phyloP scores from a whole-genome alignment of 1,284 basidiomycete genomes.

The Lignosus rhinocerotis region DNA sequence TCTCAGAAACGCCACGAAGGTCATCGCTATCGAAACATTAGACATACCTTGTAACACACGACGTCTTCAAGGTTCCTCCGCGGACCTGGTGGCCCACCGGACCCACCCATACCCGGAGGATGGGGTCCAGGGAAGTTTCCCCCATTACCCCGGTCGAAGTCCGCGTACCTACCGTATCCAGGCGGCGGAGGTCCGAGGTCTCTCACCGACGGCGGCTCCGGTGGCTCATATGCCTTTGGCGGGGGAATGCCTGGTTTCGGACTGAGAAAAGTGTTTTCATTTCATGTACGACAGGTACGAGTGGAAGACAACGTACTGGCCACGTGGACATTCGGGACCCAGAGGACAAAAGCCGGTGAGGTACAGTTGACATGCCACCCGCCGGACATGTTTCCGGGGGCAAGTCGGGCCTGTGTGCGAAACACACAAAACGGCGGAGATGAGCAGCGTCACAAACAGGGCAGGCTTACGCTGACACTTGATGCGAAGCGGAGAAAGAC shows the following conservation, averaged over 20 bases:
- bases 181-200: constrained; percentile 91
- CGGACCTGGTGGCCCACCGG: constrained; percentile 40
- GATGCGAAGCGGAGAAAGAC: background rate
- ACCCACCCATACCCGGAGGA: constrained; percentile 29
- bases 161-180: constrained; percentile 84
- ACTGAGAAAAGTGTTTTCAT: constrained; percentile 40
- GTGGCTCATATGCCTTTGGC: constrained; percentile 78
- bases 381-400: constrained; percentile 89
- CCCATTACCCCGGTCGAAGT: constrained; percentile 66
- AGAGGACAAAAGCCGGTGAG: constrained; percentile 95
- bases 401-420: constrained; percentile 74
- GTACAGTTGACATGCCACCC: constrained; percentile 90
- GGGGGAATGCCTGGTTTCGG: constrained; percentile 75
- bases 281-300: constrained; percentile 8
- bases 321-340: constrained; percentile 86
- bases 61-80: constrained; percentile 85
- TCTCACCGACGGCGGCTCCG: constrained; percentile 70
- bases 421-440: constrained; percentile 9
- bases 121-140: constrained; percentile 41
- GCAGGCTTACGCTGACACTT: background rate
- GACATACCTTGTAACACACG: constrained; percentile 82
- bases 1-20: constrained; percentile 17
- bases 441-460: constrained; percentile 4
- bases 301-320: constrained; percentile 75
- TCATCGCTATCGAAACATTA: constrained; percentile 8